Base-by-base conservation (phyloP, 805 yeast species). In the Wickerhamiella spandovensis region DNA sequence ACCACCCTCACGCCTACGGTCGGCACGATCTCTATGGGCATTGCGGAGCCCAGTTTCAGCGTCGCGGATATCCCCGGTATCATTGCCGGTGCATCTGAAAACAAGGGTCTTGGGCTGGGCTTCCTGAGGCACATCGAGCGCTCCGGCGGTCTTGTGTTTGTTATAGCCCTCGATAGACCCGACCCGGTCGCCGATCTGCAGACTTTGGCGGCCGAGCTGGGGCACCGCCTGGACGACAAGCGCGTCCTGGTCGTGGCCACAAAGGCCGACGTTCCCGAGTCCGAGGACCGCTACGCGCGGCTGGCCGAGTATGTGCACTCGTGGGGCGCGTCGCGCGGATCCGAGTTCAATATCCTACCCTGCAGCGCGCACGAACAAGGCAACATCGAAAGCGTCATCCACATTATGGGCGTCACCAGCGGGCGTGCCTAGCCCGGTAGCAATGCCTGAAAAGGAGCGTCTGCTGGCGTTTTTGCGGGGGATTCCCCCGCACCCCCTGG, bases 61-160 rank as follows among this genome's bases (percentile, higher is more conserved):
- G 97, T 92, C 1, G 97, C 97, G 1, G 98, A 92, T 68, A 92
- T 92, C 51, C 98, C 98, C 0, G 98, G 98, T 6, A 83, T 92
- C 44, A 84, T 92, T 53, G 75, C 80, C 64, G 97, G 95, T 6
- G 97, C 98, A 0, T 75, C 79, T 7, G 62, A 64, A 6, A 84
- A 89, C 61, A 81, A 76, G 62, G 98, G 98, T 1, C 81, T 92
- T 84, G 98, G 98, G 0, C 71, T 87, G 46, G 96, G 88, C 54
- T 92, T 92, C 64, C 68, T 92, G 55, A 74, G 96, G 50, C 98
- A 92, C 64, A 79, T 92, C 45, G 97, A 92, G 65, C 74, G 98
- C 55, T 84, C 95, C 4, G 82, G 83, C 15, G 95, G 96, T 0
- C 67, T 92, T 50, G 95, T 84, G 3, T 87, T 90, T 68, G 95